Evolutionary conservation across 2,329 filamentous ascomycete species (phyloP).

Genomic region (Didymella arachidicola): DNA sequence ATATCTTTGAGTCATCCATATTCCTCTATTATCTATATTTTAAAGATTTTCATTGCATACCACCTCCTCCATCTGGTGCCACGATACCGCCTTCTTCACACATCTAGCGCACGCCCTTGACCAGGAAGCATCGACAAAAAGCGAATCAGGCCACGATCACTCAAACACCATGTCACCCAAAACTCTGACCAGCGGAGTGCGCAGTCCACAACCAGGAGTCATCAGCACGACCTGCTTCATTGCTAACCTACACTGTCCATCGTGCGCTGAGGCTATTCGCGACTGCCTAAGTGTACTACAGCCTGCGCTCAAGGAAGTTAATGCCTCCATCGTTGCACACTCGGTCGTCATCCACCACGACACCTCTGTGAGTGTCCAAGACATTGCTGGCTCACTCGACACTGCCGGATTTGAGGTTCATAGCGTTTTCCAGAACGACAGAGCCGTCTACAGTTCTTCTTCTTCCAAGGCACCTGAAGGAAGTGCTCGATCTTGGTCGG

Average conservation of each 20-base stretch:
- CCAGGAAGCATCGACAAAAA: constrained; percentile 26
- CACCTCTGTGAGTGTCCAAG: constrained; percentile 52
- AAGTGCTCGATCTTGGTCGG: constrained; percentile 40
- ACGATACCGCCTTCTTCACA: constrained; percentile 3
- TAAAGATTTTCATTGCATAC: not conserved
- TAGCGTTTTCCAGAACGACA: constrained; percentile 53
- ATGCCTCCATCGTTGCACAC: constrained; percentile 75
- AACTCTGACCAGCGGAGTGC: constrained; percentile 21
- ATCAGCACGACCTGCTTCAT: constrained; percentile 68
- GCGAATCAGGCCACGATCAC: constrained; percentile 10
- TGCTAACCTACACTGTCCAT: constrained; percentile 79
- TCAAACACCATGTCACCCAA: constrained; percentile 27
- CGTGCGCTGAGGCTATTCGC: constrained; percentile 73
- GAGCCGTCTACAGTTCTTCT: constrained; percentile 22
- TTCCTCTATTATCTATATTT: not conserved
- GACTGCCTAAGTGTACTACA: constrained; percentile 60
- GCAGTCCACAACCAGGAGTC: constrained; percentile 24
- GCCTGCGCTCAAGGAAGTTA: constrained; percentile 64
- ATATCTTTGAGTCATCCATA: not conserved
- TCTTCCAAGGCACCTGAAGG: constrained; percentile 25
- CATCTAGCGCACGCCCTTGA: not conserved
- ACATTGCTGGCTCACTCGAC: constrained; percentile 58
- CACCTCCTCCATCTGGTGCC: not conserved
- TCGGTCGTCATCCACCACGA: constrained; percentile 69
- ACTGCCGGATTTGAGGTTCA: constrained; percentile 67